Evolutionary conservation across 2,329 filamentous ascomycete genomes (phyloP).

Genomic region (Monosporascus ibericus): DNA sequence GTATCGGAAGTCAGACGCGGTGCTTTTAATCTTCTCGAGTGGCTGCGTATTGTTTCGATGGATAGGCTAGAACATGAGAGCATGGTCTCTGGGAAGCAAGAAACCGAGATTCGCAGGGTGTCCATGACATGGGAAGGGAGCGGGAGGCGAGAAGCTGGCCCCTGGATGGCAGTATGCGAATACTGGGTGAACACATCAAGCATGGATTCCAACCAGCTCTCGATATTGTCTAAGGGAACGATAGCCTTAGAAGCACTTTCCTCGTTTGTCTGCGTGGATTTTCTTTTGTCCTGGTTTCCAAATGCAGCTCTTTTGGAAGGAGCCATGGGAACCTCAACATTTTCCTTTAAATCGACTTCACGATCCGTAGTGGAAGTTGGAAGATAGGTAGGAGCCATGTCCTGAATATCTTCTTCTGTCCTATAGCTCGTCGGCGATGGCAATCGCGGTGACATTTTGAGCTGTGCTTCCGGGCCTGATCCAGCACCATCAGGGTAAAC

Average conservation of each 20-base stretch:
- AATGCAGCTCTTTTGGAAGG: neutral
- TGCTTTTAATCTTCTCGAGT: constrained; percentile 43
- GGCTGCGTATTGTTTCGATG: constrained; percentile 51
- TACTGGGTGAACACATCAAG: constrained; percentile 19
- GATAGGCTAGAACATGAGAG: constrained; percentile 48
- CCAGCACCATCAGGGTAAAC: constrained; percentile 13
- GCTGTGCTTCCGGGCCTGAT: constrained; percentile 4
- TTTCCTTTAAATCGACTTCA: neutral
- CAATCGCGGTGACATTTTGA: constrained; percentile 6
- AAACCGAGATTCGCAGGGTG: constrained; percentile 45
- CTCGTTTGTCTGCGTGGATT: neutral
- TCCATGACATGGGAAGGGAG: constrained; percentile 49
- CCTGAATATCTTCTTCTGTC: neutral
- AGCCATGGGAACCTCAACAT: too few species aligned
- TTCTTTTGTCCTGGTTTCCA: neutral
- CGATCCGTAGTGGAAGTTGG: neutral
- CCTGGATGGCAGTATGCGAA: constrained; percentile 13
- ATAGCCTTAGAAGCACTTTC: constrained; percentile 9
- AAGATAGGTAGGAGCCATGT: neutral
- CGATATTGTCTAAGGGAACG: constrained; percentile 15
- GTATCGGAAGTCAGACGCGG: constrained; percentile 13
- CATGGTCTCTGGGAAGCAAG: constrained; percentile 55
- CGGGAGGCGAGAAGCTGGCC: constrained; percentile 34
- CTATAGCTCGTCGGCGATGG: neutral
- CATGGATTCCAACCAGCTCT: constrained; percentile 19